These are phyloP conservation scores for Sisymbrium irio DNA, from an alignment of 345 rosid species.

Conservation along the genomic window DNA sequence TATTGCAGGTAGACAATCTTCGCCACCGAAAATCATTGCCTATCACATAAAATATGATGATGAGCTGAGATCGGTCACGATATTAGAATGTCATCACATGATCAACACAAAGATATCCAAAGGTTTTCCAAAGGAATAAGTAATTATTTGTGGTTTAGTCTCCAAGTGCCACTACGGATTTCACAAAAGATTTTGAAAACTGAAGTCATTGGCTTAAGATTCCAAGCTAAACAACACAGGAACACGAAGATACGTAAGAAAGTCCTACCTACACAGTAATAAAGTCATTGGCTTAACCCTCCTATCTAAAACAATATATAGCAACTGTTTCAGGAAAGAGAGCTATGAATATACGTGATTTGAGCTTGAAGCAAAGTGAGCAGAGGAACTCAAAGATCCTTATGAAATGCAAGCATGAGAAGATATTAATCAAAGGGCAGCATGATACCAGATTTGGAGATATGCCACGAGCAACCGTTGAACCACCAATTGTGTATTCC, in stretches of 20 bases:
- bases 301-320: not conserved
- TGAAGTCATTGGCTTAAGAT: not conserved
- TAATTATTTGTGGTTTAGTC: not conserved
- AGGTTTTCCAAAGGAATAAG: not conserved
- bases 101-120: not conserved
- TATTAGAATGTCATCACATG: not conserved
- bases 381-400: not conserved
- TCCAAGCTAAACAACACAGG: not conserved
- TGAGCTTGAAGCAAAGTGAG: not conserved
- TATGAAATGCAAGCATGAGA: not conserved
- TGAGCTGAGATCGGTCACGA: not conserved
- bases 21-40: conserved; percentile 93
- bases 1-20: conserved; percentile 60
- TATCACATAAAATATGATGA: conserved; percentile 11
- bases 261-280: not conserved
- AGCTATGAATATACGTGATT: not conserved
- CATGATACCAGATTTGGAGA: conserved; percentile 69
- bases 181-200: not conserved
- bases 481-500: conserved; percentile 91
- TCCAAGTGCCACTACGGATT: not conserved
- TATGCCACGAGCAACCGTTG: conserved; percentile 94
- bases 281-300: not conserved
- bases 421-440: not conserved
- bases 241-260: not conserved
- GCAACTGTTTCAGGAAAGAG: not conserved